These are phyloP conservation scores for Sordariomycetes sp. DNA, from an alignment of 2,329 filamentous ascomycete genomes.

Conservation along the genomic window DNA sequence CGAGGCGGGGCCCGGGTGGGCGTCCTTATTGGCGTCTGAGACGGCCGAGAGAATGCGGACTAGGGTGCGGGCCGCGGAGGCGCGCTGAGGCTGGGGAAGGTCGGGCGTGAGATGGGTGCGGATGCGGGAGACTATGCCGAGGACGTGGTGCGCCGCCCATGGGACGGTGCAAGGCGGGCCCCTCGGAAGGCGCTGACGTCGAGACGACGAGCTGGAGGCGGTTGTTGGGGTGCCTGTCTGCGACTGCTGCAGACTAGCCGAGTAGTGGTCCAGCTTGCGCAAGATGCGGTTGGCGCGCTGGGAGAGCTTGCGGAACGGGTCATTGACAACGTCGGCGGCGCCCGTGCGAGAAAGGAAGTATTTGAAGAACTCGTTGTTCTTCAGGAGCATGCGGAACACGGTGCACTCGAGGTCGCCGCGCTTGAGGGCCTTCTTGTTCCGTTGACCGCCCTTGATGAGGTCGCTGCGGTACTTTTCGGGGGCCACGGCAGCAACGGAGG, in stretches of 20 bases:
- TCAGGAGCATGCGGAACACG: constrained; percentile 40
- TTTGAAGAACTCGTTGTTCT: constrained; percentile 43
- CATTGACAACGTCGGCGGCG: constrained; percentile 31
- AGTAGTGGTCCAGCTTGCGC: constrained; percentile 25
- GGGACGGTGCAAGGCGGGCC: constrained; percentile 22
- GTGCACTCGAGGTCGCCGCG: constrained; percentile 37
- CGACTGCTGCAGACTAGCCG: neutral
- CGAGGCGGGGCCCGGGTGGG: constrained; percentile 14
- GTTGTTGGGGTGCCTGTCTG: neutral
- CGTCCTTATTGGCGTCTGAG: constrained; percentile 26
- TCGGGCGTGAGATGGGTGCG: constrained; percentile 27
- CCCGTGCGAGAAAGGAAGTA: constrained; percentile 36
- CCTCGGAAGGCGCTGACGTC: constrained; percentile 13
- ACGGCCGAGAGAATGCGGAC: constrained; percentile 36
- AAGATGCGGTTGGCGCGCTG: constrained; percentile 37
- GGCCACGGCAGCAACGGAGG: constrained; percentile 26
- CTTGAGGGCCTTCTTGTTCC: constrained; percentile 24
- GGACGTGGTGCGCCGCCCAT: constrained; percentile 40
- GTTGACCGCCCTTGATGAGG: constrained; percentile 23
- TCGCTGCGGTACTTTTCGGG: constrained; percentile 35
- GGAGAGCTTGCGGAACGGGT: constrained; percentile 36
- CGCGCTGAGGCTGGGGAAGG: constrained; percentile 24
- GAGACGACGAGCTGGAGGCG: neutral
- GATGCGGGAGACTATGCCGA: constrained; percentile 30
- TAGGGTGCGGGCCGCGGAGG: constrained; percentile 34